A percentile compares a stretch with the other conserved stretches of the same genome.
Conservation (phyloP, 306 rosid genomes). For the Vigna mungo region DNA sequence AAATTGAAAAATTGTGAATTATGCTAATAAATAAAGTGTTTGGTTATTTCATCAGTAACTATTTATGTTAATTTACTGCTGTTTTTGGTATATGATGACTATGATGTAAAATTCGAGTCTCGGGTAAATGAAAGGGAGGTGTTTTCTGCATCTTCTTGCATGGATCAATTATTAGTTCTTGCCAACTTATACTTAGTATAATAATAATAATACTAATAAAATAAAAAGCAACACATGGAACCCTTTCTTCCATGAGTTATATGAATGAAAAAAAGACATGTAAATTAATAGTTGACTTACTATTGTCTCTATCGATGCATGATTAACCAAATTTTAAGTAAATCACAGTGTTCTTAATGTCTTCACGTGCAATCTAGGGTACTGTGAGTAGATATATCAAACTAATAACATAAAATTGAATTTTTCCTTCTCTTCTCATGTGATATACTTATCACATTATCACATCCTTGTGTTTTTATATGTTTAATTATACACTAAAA, state of each 20-base stretch:
- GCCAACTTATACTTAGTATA: neutral
- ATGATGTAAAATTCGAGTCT: constrained; percentile 1
- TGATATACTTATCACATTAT: neutral
- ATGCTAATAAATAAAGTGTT: neutral
- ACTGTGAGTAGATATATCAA: neutral
- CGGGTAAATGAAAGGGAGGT: neutral
- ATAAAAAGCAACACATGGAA: constrained; percentile 29
- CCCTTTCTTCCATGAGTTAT: constrained; percentile 39
- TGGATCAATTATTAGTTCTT: constrained; percentile 21
- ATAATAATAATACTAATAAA: neutral
- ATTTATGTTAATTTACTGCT: neutral
- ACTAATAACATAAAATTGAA: neutral
- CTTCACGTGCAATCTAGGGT: constrained; percentile 50
- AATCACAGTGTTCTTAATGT: constrained; percentile 34
- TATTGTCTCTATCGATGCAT: constrained; percentile 37
- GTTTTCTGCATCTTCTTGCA: constrained; percentile 27
- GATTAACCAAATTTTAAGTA: constrained; percentile 37
- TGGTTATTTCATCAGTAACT: neutral
- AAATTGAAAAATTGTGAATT: constrained; percentile 26
- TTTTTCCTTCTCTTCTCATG: neutral
- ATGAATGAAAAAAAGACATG: neutral
- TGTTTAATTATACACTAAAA: neutral
- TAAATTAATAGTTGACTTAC: constrained; percentile 51
- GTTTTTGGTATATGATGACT: too few relatives aligned
- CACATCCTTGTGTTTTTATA: neutral